Percentiles rank a stretch among this genome's conserved stretches.
phyloP scores from a whole-genome alignment of 768 basidiomycete genomes.

The Nidularia pulvinata region DNA sequence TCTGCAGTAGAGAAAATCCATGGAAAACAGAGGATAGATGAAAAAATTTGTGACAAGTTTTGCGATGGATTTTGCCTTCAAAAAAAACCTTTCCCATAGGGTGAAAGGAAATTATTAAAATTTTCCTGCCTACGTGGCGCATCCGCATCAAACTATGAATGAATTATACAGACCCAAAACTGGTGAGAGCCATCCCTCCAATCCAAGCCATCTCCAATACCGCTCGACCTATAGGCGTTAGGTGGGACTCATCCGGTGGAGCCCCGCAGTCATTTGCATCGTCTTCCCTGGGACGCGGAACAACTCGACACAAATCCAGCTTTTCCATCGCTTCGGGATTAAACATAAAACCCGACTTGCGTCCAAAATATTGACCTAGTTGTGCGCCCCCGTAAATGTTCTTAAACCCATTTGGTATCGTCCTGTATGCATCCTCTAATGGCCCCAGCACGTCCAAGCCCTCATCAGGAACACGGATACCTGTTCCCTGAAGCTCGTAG shows the following conservation, averaged over 20 bases:
- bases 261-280: neutral
- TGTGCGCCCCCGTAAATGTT: neutral
- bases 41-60: too few species aligned
- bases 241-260: neutral
- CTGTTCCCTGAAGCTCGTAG: neutral
- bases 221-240: neutral
- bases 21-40: too few species aligned
- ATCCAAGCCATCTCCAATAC: neutral
- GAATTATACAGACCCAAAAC: neutral
- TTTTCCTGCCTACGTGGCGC: too few species aligned
- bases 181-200: neutral
- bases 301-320: constrained; percentile 7
- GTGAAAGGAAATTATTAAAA: too few species aligned
- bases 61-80: too few species aligned
- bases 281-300: neutral
- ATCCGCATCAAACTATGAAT: too few species aligned
- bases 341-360: neutral
- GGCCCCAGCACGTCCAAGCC: neutral
- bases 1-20: too few species aligned
- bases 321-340: neutral
- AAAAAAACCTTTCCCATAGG: too few species aligned
- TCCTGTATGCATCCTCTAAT: neutral
- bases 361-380: neutral
- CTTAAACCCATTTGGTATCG: neutral
- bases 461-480: neutral